These are phyloP conservation scores for Salix viminalis DNA, from an alignment of 345 rosid genomes.

Conservation along the genomic window DNA sequence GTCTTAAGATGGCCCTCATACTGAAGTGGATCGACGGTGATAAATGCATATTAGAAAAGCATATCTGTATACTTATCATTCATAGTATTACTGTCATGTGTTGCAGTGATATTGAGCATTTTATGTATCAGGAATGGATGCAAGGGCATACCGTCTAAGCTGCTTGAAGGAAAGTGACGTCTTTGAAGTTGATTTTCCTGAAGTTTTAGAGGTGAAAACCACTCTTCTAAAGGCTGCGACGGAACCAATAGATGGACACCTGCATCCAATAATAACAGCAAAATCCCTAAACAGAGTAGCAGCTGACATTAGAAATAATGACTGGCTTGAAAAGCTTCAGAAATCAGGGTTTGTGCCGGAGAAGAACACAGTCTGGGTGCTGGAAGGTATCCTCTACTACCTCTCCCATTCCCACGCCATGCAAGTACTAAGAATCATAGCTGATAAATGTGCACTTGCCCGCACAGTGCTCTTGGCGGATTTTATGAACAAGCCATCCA, in stretches of 20 bases:
- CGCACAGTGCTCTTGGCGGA: constrained; percentile 82
- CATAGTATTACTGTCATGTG: neutral
- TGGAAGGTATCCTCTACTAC: constrained; percentile 90
- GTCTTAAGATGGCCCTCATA: neutral
- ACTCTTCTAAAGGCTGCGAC: constrained; percentile 59
- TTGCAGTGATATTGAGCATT: neutral
- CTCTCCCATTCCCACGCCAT: constrained; percentile 71
- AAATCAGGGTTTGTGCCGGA: constrained; percentile 62
- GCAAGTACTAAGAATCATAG: constrained; percentile 83
- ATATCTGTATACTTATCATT: neutral
- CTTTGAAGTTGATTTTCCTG: constrained; percentile 84
- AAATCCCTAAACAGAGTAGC: constrained; percentile 78
- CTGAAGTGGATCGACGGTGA: neutral
- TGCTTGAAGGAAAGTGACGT: constrained; percentile 66
- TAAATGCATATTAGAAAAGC: neutral
- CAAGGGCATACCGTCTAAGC: constrained; percentile 74
- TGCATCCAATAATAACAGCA: constrained; percentile 45
- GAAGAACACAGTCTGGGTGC: constrained; percentile 80
- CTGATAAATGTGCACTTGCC: constrained; percentile 54
- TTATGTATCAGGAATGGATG: constrained; percentile 65
- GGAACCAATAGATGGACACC: constrained; percentile 36
- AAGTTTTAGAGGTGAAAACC: constrained; percentile 60
- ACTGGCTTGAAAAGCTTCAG: constrained; percentile 75
- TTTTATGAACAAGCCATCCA: constrained; percentile 88
- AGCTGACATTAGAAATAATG: constrained; percentile 60